Base-by-base conservation (phyloP, 148 eudicot species). In the Pouteria glomerata region DNA sequence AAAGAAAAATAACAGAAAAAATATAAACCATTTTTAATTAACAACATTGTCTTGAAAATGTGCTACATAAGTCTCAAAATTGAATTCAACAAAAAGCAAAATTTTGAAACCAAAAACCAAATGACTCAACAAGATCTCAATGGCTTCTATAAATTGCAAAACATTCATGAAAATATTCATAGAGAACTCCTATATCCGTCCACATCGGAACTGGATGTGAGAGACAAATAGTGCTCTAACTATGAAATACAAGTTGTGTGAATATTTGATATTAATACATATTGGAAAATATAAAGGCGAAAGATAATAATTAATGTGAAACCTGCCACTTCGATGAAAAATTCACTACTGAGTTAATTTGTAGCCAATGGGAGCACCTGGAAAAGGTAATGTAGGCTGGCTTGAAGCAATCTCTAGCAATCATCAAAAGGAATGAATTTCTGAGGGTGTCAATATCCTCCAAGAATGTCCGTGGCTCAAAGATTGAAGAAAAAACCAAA, bases 311-410 rank as follows among this genome's bases (percentile, higher is more conserved):
- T 71, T 45, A 26, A 33, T 56, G 62, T 69, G 33, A 59, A 39
- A 69, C 75, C n/a, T n/a, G n/a, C n/a, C n/a, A n/a, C n/a, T n/a
- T 59, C 63, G 50, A 37, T 45, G 27, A 29, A 77, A 66, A 80
- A 39, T 41, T 45, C 58, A 52, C 62, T 29, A 68, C 59, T 74
- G 62, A n/a, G n/a, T n/a, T 45, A 71, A 66, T n/a, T 52, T 59
- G 47, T 35, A 15, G 74, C 59, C 31, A 33, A 78, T 65, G 71
- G 65, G 34, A 68, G 75, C 75, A 78, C 84, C 84, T 73, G 69
- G 21, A 44, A 41, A 63, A 63, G 60, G 11, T n/a, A n/a, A n/a
- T n/a, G n/a, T n/a, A n/a, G n/a, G n/a, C n/a, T n/a, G n/a, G n/a
- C n/a, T n/a, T n/a, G n/a, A n/a, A n/a, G n/a, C n/a, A n/a, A n/a